Base-by-base conservation (phyloP, 768 basidiomycete genomes). In the Vararia minispora region DNA sequence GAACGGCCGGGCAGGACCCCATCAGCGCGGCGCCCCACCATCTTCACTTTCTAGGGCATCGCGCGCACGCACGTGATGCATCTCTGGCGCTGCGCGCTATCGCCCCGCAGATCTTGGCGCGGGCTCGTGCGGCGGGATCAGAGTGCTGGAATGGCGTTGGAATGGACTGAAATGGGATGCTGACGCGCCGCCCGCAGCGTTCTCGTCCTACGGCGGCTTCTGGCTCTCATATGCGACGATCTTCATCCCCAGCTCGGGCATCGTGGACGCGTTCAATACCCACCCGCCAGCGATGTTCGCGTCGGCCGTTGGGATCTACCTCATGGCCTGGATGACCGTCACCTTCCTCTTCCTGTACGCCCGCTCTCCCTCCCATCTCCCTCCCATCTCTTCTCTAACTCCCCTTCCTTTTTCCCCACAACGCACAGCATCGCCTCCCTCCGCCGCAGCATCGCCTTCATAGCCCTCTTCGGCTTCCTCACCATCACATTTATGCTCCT, bases 201-300 rank as follows among this genome's bases (percentile, higher is more conserved):
- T 89, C 67, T 66, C 74, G 0, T 80, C 79, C 1, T 91, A 82
- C 44, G 88, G 88, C 17, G 82, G 77, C 2, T 91, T 90, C 68
- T 91, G 87, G 87, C 63, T 90, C 62, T 86, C 86, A 4, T 90
- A 74, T 34, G 84, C 74, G 4, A 64, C 72, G 0, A 76, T 91
- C 49, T 58, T 80, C 52, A 69, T 86, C 33, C 88, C 88, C 2
- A 66, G 69, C 20, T 71, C 69, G 4, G 85, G 85, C 11, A 67
- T 89, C 32, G 9, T 47, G 4, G 53, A 64, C 0, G 71, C 85
- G 0, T 89, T 78, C 51, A 34, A 48, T 0, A 36, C 44, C 0
- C 45, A 42, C n/a, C 35, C 38, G 0, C 49, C 52, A 0, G 14
- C 25, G 6, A 69, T 77, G 49, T 52, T 80, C 10, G 33, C 48